Percentiles rank a stretch among this genome's conserved stretches.
These are phyloP conservation scores for Calonectria henricotiae DNA, from an alignment of 2,329 filamentous ascomycete genomes.

Conservation along the genomic window DNA sequence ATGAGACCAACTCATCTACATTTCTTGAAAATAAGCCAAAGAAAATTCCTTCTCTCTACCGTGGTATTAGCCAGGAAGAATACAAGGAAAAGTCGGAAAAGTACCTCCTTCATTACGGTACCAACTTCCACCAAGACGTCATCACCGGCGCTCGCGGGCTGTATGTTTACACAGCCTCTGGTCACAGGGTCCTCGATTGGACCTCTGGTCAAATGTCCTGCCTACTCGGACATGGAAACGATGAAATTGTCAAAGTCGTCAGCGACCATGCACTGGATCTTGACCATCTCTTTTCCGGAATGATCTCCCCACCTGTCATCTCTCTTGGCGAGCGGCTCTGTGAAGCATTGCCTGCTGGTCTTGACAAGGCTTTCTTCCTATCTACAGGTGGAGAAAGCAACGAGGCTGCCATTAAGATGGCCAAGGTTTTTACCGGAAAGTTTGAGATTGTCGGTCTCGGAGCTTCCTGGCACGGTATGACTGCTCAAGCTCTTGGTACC, in stretches of 20 bases:
- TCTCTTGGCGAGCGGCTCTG: slow-evolving; percentile 69
- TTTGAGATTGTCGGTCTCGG: slow-evolving; percentile 76
- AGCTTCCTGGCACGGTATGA: slow-evolving; percentile 76
- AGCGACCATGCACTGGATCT: slow-evolving; percentile 66
- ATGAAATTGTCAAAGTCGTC: slow-evolving; percentile 72
- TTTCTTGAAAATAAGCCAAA: slow-evolving; percentile 33
- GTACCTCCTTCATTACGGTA: slow-evolving; percentile 51
- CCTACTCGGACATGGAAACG: slow-evolving; percentile 72
- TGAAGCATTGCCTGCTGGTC: slow-evolving; percentile 63
- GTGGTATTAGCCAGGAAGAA: slow-evolving; percentile 42
- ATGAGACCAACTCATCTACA: slow-evolving; percentile 30
- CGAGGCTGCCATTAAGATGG: slow-evolving; percentile 77
- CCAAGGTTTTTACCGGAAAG: slow-evolving; percentile 76
- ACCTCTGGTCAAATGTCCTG: slow-evolving; percentile 76
- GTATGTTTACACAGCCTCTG: slow-evolving; percentile 64
- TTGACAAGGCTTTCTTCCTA: slow-evolving; percentile 73
- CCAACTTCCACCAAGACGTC: slow-evolving; percentile 55
- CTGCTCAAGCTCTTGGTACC: slow-evolving; percentile 68
- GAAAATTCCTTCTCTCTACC: slow-evolving; percentile 44
- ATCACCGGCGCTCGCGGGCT: slow-evolving; percentile 64
- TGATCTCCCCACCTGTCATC: slow-evolving; percentile 73
- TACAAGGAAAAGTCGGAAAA: slow-evolving; percentile 48
- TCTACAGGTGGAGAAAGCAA: slow-evolving; percentile 72
- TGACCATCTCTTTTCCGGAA: slow-evolving; percentile 74
- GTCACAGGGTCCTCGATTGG: slow-evolving; percentile 70